Percentiles rank a stretch among this genome's conserved stretches.
Conservation (phyloP, 805 yeast species). For the Ogataea thermomethanolica region DNA sequence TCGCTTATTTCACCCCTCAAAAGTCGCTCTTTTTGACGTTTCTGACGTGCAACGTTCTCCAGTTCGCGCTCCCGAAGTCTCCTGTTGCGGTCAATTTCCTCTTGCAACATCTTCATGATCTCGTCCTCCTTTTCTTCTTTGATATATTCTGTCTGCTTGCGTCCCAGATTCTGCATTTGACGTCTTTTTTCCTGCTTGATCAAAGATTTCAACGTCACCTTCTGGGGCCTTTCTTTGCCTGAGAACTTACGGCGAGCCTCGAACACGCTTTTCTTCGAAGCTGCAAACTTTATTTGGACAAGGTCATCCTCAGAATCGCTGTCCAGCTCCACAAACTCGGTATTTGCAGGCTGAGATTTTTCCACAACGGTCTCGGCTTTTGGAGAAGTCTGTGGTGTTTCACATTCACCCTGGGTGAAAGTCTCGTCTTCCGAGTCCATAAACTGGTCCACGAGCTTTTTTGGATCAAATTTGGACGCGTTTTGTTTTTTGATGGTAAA, state of each 20-base stretch:
- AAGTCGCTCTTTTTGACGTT: constrained; percentile 11
- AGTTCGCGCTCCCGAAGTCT: constrained; percentile 15
- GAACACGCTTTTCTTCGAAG: constrained; percentile 17
- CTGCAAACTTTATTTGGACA: constrained; percentile 8
- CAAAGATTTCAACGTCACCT: constrained; percentile 15
- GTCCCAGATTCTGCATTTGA: constrained; percentile 14
- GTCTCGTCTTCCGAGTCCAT: constrained; percentile 20
- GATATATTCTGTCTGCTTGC: constrained; percentile 13
- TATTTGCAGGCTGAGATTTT: background rate
- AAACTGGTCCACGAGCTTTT: constrained; percentile 22
- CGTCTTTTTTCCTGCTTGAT: constrained; percentile 15
- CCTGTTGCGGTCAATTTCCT: constrained; percentile 20
- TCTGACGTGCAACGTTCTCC: constrained; percentile 13
- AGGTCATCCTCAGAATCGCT: constrained; percentile 21
- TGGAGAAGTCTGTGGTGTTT: constrained; percentile 24
- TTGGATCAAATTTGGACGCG: constrained; percentile 21
- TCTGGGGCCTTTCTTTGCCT: constrained; percentile 11
- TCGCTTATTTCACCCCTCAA: constrained; percentile 28
- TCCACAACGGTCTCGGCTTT: constrained; percentile 2
- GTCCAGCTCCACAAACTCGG: constrained; percentile 14
- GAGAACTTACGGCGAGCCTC: constrained; percentile 16
- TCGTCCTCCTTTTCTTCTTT: constrained; percentile 16
- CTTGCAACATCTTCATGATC: constrained; percentile 23
- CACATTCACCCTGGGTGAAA: constrained; percentile 14
- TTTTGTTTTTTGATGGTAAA: constrained; percentile 17